phyloP scores from a whole-genome alignment of 305 asterid species.

The Rubia peregrina region DNA sequence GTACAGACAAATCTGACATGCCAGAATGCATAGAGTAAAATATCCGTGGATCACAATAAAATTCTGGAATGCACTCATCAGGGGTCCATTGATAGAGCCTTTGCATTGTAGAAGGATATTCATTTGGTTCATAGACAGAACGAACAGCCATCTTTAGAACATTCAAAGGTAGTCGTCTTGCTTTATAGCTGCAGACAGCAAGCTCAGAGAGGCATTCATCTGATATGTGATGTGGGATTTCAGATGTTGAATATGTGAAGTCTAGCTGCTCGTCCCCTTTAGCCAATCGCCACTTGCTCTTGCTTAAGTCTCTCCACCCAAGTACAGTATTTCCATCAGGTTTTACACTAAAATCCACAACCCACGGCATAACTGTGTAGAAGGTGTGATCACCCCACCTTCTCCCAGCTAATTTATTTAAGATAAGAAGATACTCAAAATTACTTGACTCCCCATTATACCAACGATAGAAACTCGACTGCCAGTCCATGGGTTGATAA shows the following conservation, averaged over 20 bases:
- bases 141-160: conserved; percentile 83
- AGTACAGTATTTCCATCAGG: conserved; percentile 57
- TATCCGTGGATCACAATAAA: conserved; percentile 78
- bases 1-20: conserved; percentile 93
- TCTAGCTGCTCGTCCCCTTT: conserved; percentile 99
- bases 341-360: conserved; percentile 70
- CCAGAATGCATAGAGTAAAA: conserved; percentile 79
- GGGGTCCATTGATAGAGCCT: conserved; percentile 98
- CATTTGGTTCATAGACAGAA: conserved; percentile 98
- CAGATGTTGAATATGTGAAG: conserved; percentile 94
- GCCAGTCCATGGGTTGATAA: conserved; percentile 55
- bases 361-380: conserved; percentile 94
- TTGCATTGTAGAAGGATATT: conserved; percentile 96
- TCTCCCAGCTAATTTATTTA: conserved; percentile 88
- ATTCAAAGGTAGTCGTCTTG: conserved; percentile 89
- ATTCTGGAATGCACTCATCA: conserved; percentile 98
- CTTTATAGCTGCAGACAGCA: conserved; percentile 99
- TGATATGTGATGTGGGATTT: conserved; percentile 93
- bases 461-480: conserved; percentile 70
- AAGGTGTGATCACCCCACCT: conserved; percentile 97
- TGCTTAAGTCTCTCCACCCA: conserved; percentile 95
- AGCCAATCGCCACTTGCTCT: conserved; percentile 98
- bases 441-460: conserved; percentile 88
- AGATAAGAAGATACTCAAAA: conserved; percentile 83
- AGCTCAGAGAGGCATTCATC: conserved; percentile 98